phyloP scores from a whole-genome alignment of 1,284 basidiomycete genomes.

The Apiotrichum gracile region DNA sequence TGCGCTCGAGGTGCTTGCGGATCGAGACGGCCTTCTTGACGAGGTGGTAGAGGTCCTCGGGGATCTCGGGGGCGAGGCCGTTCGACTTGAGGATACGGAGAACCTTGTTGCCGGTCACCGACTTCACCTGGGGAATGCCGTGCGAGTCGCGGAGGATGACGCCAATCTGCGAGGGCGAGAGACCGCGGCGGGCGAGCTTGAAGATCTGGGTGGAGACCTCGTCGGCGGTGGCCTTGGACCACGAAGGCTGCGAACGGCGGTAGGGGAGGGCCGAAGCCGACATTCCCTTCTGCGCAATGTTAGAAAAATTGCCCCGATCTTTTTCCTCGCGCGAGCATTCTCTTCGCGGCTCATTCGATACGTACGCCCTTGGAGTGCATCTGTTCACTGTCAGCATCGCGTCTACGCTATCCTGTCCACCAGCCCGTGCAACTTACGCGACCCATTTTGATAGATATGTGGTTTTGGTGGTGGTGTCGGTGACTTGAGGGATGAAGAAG shows the following conservation, averaged over 20 bases:
- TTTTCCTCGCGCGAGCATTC: not conserved
- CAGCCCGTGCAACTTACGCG: not conserved
- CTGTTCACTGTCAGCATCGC: not conserved
- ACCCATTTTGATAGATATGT: constrained; percentile 9
- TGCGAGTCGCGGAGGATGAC: constrained; percentile 96
- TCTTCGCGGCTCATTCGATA: not conserved
- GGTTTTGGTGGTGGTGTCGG: not conserved
- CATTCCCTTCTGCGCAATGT: constrained; percentile 67
- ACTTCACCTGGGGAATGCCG: constrained; percentile 91
- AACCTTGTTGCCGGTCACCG: constrained; percentile 99
- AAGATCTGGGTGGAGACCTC: constrained; percentile 94
- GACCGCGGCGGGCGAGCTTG: constrained; percentile 96
- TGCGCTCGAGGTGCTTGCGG: constrained; percentile 96
- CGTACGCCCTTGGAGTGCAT: constrained; percentile 2
- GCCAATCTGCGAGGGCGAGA: constrained; percentile 97
- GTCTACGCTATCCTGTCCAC: not conserved
- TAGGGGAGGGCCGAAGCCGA: constrained; percentile 97
- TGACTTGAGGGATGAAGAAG: constrained; percentile 7
- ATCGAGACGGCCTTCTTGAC: constrained; percentile 99
- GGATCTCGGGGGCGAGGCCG: constrained; percentile 93
- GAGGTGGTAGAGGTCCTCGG: constrained; percentile 98
- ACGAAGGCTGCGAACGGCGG: constrained; percentile 87
- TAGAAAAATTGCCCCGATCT: not conserved
- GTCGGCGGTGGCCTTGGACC: constrained; percentile 94
- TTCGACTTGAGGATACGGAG: constrained; percentile 95